phyloP scores from a whole-genome alignment of 495 filamentous ascomycete species.

The Letharia lupina region DNA sequence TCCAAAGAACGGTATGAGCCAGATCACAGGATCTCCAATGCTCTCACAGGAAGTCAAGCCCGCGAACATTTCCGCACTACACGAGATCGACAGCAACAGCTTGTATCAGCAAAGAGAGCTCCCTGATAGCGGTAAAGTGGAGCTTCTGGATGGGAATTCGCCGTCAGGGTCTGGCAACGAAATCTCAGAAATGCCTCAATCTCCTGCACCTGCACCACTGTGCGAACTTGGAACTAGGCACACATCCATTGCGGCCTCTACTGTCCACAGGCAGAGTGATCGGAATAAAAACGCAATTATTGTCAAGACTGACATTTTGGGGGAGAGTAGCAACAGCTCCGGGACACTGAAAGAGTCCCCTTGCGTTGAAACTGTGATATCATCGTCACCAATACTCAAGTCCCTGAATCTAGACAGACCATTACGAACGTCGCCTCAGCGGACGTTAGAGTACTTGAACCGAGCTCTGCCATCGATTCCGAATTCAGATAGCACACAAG shows the following conservation, averaged over 20 bases:
- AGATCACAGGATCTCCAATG: neutral
- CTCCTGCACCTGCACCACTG: neutral
- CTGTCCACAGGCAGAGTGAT: neutral
- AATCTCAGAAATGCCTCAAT: neutral
- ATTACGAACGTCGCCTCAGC: neutral
- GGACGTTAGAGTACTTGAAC: neutral
- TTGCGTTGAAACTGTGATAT: neutral
- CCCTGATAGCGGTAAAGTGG: neutral
- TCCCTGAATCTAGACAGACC: neutral
- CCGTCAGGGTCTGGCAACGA: neutral
- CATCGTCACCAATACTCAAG: neutral
- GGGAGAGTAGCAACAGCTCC: neutral
- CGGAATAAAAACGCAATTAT: neutral
- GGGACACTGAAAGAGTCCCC: neutral
- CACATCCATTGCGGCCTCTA: neutral
- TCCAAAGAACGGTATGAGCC: too few species aligned
- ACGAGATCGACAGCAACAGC: neutral
- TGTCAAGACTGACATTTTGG: neutral
- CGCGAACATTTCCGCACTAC: neutral
- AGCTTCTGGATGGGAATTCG: neutral
- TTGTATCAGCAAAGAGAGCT: neutral
- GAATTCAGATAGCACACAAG: neutral
- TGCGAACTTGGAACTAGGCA: slow-evolving; percentile 1
- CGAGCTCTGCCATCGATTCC: neutral
- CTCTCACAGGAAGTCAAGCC: neutral